Base-by-base conservation (phyloP, 2,329 filamentous ascomycete species). In the Fonsecaea erecta region DNA sequence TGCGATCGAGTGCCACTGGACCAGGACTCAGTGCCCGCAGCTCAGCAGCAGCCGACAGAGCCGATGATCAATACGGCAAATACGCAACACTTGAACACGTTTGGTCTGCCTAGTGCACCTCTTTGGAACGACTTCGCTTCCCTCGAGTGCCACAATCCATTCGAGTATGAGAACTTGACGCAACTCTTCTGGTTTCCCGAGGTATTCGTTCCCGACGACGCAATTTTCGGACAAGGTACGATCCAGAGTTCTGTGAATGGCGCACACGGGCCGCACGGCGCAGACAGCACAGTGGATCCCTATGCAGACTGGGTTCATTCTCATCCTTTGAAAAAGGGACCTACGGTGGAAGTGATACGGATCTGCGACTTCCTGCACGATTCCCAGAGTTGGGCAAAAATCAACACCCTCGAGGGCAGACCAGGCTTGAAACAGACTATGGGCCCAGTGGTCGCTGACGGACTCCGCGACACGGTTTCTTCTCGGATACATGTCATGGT, bases 271-370 rank as follows among this genome's bases (percentile, higher is more conserved):
- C n/a, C n/a, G 24, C 21, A 24, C 18, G 18, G 40, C 3, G 40
- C 6, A 14, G 40, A 11, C 40, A 52, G n/a, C 14, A 18, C 21
- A 1, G 51, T 52, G 51, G 24, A 52, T 18, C 26, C 51, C 18
- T 52, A 30, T 52, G 51, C 51, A 16, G 51, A 52, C 18, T 46
- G 40, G 40, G 40, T 46, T 21, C n/a, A 46, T 46, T 46, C 40
- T 46, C 40, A 46, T 24, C 40, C 40, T 12, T 24, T 46, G 40
- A 46, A 46, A 46, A 46, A 46, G 21, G 51, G 51, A 28, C 51
- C 26, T 16, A 28, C 51, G 2, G 26, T 52, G 18, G 30, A 52
- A n/a, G 51, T 52, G 24, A 28, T 34, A 30, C 26, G 26, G 26
- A 52, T 52, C 11, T 30, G 26, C 14, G 51, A 52, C 26, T 52